These are phyloP conservation scores for Paragyromitra xinjiangensis DNA, from an alignment of 495 filamentous ascomycete genomes.

Conservation along the genomic window DNA sequence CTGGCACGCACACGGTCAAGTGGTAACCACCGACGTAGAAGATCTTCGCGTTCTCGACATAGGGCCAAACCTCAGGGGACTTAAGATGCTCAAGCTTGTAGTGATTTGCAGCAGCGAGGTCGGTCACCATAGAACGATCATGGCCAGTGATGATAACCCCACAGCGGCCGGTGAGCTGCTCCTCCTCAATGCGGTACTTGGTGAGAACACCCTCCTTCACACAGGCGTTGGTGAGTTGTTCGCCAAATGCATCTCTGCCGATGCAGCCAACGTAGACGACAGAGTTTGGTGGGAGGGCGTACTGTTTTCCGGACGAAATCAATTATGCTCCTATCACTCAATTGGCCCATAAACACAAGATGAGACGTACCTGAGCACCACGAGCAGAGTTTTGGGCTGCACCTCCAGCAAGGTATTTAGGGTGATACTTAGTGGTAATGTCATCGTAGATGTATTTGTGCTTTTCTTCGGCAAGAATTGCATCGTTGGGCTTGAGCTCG, in stretches of 20 bases:
- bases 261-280: conserved; percentile 93
- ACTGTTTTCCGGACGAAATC: conserved; percentile 63
- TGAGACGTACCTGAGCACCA: conserved; percentile 75
- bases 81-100: conserved; percentile 96
- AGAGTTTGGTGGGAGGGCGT: conserved; percentile 85
- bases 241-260: conserved; percentile 89
- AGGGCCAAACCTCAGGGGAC: conserved; percentile 85
- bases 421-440: conserved; percentile 81
- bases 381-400: conserved; percentile 98
- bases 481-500: conserved; percentile 91
- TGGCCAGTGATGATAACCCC: conserved; percentile 96
- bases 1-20: conserved; percentile 86
- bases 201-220: conserved; percentile 82
- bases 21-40: conserved; percentile 96
- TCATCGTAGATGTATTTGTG: conserved; percentile 92
- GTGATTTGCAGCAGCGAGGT: conserved; percentile 94
- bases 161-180: conserved; percentile 86
- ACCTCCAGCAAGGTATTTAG: conserved; percentile 94
- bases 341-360: not conserved
- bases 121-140: conserved; percentile 91
- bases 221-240: conserved; percentile 79
- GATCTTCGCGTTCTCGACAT: conserved; percentile 84
- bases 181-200: conserved; percentile 89
- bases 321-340: conserved; percentile 4
- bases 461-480: conserved; percentile 92